A percentile compares a stretch with the other conserved stretches of the same genome.
Conservation (phyloP, 2,329 filamentous ascomycete genomes). For the Cladosporium sp. region DNA sequence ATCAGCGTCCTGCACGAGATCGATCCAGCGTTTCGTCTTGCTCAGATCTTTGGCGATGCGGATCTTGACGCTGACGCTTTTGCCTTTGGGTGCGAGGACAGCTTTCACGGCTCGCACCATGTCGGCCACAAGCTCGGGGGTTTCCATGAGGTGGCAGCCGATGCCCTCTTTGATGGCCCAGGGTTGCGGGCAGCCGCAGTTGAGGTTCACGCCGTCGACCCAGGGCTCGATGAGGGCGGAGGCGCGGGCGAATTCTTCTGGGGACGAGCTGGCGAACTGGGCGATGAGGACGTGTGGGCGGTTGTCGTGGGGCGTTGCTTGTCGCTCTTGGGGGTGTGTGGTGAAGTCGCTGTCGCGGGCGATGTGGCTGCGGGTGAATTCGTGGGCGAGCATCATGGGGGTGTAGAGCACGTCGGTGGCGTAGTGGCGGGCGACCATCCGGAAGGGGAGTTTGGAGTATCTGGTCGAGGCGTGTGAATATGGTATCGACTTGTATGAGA, state of each 20-base stretch:
- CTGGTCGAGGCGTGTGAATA: conserved; percentile 23
- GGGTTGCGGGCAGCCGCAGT: conserved; percentile 72
- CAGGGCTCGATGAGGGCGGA: conserved; percentile 63
- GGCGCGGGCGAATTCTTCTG: conserved; percentile 64
- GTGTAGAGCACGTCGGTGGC: conserved; percentile 69
- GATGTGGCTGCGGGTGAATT: conserved; percentile 36
- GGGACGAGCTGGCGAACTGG: conserved; percentile 67
- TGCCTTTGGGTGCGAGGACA: conserved; percentile 48
- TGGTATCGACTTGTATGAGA: neutral
- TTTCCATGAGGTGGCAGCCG: conserved; percentile 69
- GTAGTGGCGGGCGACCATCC: conserved; percentile 66
- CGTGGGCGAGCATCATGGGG: conserved; percentile 59
- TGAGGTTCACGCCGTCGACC: conserved; percentile 67
- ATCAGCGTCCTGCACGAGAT: conserved; percentile 61
- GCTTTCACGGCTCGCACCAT: conserved; percentile 63
- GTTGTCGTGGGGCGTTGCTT: conserved; percentile 24
- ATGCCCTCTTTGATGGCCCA: conserved; percentile 71
- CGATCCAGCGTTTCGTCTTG: conserved; percentile 61
- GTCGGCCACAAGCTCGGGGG: conserved; percentile 64
- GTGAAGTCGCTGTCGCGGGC: conserved; percentile 62
- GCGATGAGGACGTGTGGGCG: conserved; percentile 56
- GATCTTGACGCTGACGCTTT: conserved; percentile 71
- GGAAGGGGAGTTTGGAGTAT: conserved; percentile 63
- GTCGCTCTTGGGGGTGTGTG: conserved; percentile 54
- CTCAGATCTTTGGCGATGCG: conserved; percentile 65